Evolutionary conservation across 1,284 basidiomycete species (phyloP), one percentile per base, ranked within the genome.

Genomic region (Hypsizygus ulmarius): DNA sequence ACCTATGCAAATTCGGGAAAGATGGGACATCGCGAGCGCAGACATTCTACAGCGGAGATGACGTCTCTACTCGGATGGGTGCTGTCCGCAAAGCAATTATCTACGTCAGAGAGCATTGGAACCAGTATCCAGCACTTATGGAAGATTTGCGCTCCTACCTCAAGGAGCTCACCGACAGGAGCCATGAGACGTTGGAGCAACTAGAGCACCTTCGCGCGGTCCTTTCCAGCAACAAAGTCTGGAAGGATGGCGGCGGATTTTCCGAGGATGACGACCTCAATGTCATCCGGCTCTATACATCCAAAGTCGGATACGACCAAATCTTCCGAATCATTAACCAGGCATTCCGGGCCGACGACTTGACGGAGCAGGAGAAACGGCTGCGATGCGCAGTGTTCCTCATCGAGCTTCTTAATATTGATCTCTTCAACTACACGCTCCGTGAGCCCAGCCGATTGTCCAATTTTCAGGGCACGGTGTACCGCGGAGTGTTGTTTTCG

Each of bases 241-340:
- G 52, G 52, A 49, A 49, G 5, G 28, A 37, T 6, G 14, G 28
- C 6, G 34, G 43, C 19, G 28, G 36, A 11, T 10, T 43, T 16
- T 33, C 39, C 12, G 42, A 50, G n/a, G 46, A 48, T 19, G 52
- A 53, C 6, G 47, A 58, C 34, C 46, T 52, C 5, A 54, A 49
- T 15, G 57, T 58, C 42, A 50, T 59, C 18, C 53, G 53, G 38
- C 43, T 59, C 11, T 59, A 59, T 33, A 59, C 58, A 14, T 58
- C 56, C 16, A 45, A 56, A 38, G 47, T 32, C 2, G 58, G 58
- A 18, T 59, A 59, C 35, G 45, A 54, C 32, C 54, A 55, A 14
- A 58, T 59, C 25, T 59, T 59, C 30, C 53, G 54, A 3, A 53
- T 59, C 21, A 52, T 59, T 21, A 59, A 59, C 40, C 49, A 56